Percentiles rank a stretch among this genome's conserved stretches.
Evolutionary conservation across 306 rosid genomes (phyloP).

Genomic region (Prunus padus): DNA sequence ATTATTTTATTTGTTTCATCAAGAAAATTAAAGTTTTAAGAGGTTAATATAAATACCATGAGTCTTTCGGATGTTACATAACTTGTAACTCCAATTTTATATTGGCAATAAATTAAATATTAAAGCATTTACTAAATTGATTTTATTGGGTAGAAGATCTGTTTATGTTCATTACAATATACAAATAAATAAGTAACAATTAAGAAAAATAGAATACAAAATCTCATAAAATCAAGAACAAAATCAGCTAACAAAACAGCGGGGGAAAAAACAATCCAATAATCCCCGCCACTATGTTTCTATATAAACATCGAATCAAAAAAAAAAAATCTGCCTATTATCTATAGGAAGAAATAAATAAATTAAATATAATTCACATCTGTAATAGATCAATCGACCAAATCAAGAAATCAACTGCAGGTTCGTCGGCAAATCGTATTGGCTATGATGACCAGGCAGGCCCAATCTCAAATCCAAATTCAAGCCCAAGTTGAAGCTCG

Average conservation of each 20-base stretch:
- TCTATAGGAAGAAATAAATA: background rate
- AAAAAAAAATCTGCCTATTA: background rate
- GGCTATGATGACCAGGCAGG: constrained; percentile 18
- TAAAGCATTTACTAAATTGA: too few species aligned
- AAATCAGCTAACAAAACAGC: background rate
- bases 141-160: too few species aligned
- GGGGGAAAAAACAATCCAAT: background rate
- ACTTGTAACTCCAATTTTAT: too few species aligned
- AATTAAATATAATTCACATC: background rate
- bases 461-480: constrained; percentile 54
- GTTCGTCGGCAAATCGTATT: constrained; percentile 19
- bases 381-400: background rate
- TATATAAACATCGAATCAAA: background rate
- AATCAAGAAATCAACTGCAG: constrained; percentile 22
- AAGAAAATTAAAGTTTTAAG: too few species aligned
- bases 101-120: too few species aligned
- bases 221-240: background rate
- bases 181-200: background rate
- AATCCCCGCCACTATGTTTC: background rate
- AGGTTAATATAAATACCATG: too few species aligned
- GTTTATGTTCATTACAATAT: too few species aligned
- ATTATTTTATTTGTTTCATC: too few species aligned
- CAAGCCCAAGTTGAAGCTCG: constrained; percentile 55
- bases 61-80: too few species aligned
- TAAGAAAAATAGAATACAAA: background rate